These are phyloP conservation scores for Fusarium sp. DNA, from an alignment of 2,329 filamentous ascomycete species.

Conservation along the genomic window DNA sequence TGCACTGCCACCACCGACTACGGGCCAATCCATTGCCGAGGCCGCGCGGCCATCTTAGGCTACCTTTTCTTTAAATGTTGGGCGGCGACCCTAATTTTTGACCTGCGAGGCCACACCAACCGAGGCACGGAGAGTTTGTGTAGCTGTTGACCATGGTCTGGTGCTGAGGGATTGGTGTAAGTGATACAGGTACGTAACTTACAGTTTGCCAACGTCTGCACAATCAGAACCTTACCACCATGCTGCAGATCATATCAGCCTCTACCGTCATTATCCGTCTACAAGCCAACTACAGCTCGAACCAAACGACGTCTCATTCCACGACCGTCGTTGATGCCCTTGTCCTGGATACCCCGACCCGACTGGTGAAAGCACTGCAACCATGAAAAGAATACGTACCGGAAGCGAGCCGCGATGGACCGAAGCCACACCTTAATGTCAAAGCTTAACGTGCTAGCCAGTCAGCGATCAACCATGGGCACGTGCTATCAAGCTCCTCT, in stretches of 20 bases:
- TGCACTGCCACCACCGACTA: constrained; percentile 40
- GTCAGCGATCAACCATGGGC: not conserved
- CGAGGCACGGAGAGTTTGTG: not conserved
- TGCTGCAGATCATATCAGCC: not conserved
- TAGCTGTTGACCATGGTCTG: constrained; percentile 12
- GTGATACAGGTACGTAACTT: not conserved
- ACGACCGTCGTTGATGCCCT: not conserved
- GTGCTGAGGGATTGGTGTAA: not conserved
- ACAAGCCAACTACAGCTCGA: not conserved
- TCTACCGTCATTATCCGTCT: not conserved
- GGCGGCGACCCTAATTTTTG: not conserved
- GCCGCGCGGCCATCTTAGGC: constrained; percentile 33
- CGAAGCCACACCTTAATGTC: constrained; percentile 3
- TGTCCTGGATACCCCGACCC: not conserved
- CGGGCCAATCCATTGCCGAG: constrained; percentile 31
- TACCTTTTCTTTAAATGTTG: constrained; percentile 20
- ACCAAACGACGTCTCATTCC: not conserved
- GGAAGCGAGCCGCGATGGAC: not conserved
- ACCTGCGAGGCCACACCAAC: not conserved
- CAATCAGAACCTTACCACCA: not conserved
- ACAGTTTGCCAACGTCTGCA: not conserved
- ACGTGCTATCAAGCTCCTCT: not conserved
- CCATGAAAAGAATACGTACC: not conserved
- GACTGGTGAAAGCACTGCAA: not conserved
- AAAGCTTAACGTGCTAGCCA: constrained; percentile 2